Percentiles rank a stretch among this genome's conserved stretches.
Evolutionary conservation across 305 asterid species (phyloP).

Genomic region (Solanum hybrid): DNA sequence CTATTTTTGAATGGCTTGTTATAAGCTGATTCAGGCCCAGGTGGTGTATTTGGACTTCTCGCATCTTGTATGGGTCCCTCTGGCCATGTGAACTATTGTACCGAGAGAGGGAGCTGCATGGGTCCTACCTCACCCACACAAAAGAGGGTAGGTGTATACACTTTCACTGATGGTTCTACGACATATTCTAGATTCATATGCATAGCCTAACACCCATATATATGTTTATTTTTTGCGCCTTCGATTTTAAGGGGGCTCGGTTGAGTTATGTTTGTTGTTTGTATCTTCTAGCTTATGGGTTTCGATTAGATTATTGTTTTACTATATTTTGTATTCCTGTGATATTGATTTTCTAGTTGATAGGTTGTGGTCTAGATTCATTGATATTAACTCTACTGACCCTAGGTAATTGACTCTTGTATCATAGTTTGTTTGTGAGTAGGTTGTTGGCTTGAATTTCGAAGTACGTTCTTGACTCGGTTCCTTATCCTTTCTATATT

Average conservation of each 20-base stretch:
- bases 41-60: neutral
- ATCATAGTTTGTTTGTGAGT: neutral
- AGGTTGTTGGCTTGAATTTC: neutral
- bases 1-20: neutral
- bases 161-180: neutral
- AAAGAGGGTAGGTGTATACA: neutral
- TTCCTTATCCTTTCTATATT: neutral
- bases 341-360: neutral
- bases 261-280: neutral
- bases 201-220: neutral
- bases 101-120: neutral
- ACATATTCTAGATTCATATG: neutral
- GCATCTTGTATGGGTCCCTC: neutral
- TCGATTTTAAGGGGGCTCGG: neutral
- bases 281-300: neutral
- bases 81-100: neutral
- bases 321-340: neutral
- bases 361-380: too few relatives aligned
- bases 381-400: neutral
- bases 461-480: neutral
- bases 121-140: neutral
- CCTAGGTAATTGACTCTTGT: neutral
- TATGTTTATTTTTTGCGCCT: too few relatives aligned
- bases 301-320: neutral
- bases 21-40: neutral